A percentile compares a stretch with the other conserved stretches of the same genome.
These are phyloP conservation scores for Cornus florida DNA, from an alignment of 148 eudicot species.

Conservation along the genomic window DNA sequence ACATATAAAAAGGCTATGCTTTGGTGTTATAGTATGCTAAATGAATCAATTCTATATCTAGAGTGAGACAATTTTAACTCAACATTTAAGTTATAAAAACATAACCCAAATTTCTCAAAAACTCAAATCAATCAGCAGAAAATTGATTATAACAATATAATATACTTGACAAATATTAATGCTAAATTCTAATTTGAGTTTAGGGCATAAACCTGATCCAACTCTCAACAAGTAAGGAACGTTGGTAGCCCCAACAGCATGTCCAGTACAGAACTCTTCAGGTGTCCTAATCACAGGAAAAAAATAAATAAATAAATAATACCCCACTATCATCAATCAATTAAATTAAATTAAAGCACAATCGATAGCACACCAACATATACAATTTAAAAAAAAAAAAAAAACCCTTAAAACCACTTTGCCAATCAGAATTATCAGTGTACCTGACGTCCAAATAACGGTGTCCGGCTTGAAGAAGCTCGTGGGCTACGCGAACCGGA, in stretches of 20 bases:
- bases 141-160: too few species aligned
- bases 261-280: slow-evolving; percentile 75
- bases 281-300: slow-evolving; percentile 43
- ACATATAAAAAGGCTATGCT: neutral
- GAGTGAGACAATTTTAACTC: neutral
- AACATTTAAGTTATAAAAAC: too few species aligned
- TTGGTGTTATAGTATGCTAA: neutral
- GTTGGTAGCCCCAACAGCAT: slow-evolving; percentile 66
- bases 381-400: neutral
- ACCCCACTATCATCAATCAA: too few species aligned
- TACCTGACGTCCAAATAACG: slow-evolving; percentile 87
- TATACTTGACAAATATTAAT: too few species aligned
- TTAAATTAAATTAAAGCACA: neutral
- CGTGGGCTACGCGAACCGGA: slow-evolving; percentile 71
- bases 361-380: neutral
- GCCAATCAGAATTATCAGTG: neutral
- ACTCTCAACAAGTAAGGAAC: slow-evolving; percentile 61
- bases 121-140: neutral
- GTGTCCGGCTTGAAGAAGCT: slow-evolving; percentile 80
- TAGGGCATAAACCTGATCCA: slow-evolving; percentile 52
- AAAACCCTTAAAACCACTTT: neutral
- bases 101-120: neutral
- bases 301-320: slow-evolving; percentile 1
- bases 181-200: too few species aligned
- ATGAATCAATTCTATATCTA: neutral